A percentile compares a stretch with the other conserved stretches of the same genome.
Evolutionary conservation across 2,329 filamentous ascomycete species (phyloP).

Genomic region (Fusarium chuoi): DNA sequence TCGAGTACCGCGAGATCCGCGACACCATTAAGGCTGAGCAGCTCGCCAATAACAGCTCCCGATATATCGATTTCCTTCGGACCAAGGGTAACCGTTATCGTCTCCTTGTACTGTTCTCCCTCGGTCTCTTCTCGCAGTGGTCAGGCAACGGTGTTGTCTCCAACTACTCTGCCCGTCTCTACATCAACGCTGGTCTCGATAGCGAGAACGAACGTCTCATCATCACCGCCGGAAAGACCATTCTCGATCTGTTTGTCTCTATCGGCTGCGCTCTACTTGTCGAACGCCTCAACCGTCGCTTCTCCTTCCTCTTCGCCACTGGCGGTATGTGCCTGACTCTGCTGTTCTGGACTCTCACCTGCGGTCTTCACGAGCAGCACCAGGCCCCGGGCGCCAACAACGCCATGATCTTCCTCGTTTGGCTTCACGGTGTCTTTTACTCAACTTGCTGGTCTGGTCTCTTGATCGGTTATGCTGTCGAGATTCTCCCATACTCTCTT

Average conservation of each 20-base stretch:
- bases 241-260: constrained; percentile 68
- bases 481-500: constrained; percentile 67
- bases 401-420: constrained; percentile 67
- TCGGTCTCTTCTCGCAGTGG: constrained; percentile 75
- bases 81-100: constrained; percentile 74
- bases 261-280: constrained; percentile 62
- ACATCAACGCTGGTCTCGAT: constrained; percentile 68
- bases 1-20: constrained; percentile 73
- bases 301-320: constrained; percentile 62
- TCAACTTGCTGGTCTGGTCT: constrained; percentile 69
- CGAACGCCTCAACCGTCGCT: constrained; percentile 62
- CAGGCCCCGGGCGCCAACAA: constrained; percentile 55
- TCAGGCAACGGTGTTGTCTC: constrained; percentile 74
- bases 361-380: constrained; percentile 62
- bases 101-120: constrained; percentile 68
- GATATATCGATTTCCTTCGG: constrained; percentile 69
- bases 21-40: constrained; percentile 70
- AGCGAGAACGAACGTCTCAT: constrained; percentile 65
- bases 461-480: constrained; percentile 66
- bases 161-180: constrained; percentile 73
- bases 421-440: constrained; percentile 69
- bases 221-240: constrained; percentile 66
- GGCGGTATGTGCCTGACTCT: constrained; percentile 61
- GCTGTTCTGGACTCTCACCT: constrained; percentile 63
- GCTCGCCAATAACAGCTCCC: constrained; percentile 57